Evolutionary conservation across 306 rosid genomes (phyloP).

Genomic region (Abrus pulchellus): DNA sequence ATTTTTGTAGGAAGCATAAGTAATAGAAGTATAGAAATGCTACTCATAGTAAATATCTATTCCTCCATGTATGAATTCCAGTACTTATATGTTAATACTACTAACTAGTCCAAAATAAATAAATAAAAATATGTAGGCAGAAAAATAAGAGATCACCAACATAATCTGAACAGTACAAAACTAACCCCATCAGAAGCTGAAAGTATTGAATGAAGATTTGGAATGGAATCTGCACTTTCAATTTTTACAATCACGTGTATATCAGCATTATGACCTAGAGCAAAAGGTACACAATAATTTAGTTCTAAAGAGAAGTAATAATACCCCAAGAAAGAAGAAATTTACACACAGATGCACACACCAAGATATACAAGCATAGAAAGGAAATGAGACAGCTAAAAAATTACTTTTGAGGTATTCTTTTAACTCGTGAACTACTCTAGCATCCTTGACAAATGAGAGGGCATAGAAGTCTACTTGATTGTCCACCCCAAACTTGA

Average conservation of each 20-base stretch:
- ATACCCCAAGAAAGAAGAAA: slow-evolving; percentile 23
- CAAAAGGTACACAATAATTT: slow-evolving; percentile 42
- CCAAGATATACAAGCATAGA: slow-evolving; percentile 23
- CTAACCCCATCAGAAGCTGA: slow-evolving; percentile 97
- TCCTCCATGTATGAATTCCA: neutral
- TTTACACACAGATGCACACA: neutral
- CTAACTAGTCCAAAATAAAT: slow-evolving; percentile 10
- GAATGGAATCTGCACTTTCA: slow-evolving; percentile 98
- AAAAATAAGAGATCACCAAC: slow-evolving; percentile 22
- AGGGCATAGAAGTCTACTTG: slow-evolving; percentile 96
- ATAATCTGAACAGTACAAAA: slow-evolving; percentile 34
- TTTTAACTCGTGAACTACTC: slow-evolving; percentile 91
- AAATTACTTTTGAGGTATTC: slow-evolving; percentile 76
- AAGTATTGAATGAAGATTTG: slow-evolving; percentile 90
- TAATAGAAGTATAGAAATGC: neutral
- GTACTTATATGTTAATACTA: slow-evolving; percentile 21
- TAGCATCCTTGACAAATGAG: slow-evolving; percentile 93
- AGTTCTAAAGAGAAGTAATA: slow-evolving; percentile 42
- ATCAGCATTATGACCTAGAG: slow-evolving; percentile 78
- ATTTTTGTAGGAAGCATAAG: neutral
- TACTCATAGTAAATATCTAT: neutral
- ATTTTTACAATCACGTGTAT: slow-evolving; percentile 90
- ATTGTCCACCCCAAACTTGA: slow-evolving; percentile 96
- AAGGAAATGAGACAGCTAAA: slow-evolving; percentile 42
- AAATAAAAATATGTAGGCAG: neutral